Evolutionary conservation across 2,329 filamentous ascomycete genomes (phyloP).

Genomic region (Mycosphaerelloides madeirae): DNA sequence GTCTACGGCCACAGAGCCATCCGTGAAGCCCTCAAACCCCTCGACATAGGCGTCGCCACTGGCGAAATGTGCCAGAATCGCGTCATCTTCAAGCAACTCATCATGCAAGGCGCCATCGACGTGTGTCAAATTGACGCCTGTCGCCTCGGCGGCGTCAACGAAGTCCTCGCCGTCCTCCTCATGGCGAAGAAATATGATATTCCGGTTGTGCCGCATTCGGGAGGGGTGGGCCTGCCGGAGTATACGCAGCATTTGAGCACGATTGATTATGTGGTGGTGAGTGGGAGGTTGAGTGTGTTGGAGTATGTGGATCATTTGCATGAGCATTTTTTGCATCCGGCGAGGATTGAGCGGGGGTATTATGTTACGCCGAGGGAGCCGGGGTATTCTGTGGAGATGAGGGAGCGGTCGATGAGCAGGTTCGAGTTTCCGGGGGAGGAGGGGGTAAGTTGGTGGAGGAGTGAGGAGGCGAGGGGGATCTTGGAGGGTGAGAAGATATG

Average conservation of each 20-base stretch:
- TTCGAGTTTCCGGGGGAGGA: slow-evolving; percentile 72
- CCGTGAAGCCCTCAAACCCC: slow-evolving; percentile 69
- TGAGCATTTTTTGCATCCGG: slow-evolving; percentile 84
- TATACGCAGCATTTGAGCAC: slow-evolving; percentile 91
- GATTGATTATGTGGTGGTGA: slow-evolving; percentile 87
- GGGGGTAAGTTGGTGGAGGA: slow-evolving; percentile 81
- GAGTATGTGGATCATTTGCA: slow-evolving; percentile 93
- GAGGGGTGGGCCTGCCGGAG: slow-evolving; percentile 84
- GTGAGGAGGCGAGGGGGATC: slow-evolving; percentile 71
- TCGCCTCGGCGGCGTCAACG: slow-evolving; percentile 83
- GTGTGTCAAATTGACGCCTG: slow-evolving; percentile 89
- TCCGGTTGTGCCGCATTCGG: slow-evolving; percentile 83
- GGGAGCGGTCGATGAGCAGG: slow-evolving; percentile 74
- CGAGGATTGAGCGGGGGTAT: slow-evolving; percentile 75
- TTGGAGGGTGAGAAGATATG: slow-evolving; percentile 54
- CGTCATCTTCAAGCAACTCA: slow-evolving; percentile 88
- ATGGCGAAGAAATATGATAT: slow-evolving; percentile 76
- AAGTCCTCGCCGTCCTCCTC: slow-evolving; percentile 82
- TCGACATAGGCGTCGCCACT: slow-evolving; percentile 78
- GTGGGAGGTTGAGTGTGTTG: slow-evolving; percentile 67
- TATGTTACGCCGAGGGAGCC: slow-evolving; percentile 79
- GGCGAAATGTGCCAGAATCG: slow-evolving; percentile 96
- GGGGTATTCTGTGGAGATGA: slow-evolving; percentile 94
- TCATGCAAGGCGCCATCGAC: slow-evolving; percentile 74
- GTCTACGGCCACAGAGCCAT: slow-evolving; percentile 83